Evolutionary conservation across 257 asterid genomes (phyloP).

Genomic region (Misopates orontium): DNA sequence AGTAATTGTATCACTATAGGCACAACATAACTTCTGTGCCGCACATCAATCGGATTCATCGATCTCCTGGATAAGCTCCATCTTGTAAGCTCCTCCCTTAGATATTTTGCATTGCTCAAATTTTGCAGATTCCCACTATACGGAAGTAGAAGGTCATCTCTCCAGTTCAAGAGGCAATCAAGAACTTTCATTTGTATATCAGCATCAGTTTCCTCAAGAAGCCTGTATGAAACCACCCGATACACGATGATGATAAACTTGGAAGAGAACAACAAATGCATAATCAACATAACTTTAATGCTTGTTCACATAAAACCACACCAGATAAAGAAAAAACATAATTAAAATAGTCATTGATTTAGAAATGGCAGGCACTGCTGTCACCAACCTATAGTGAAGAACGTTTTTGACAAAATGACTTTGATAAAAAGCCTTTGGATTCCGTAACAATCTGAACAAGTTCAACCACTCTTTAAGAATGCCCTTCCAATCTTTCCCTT

Average conservation of each 20-base stretch:
- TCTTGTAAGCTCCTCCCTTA: conserved; percentile 82
- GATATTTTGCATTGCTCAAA: conserved; percentile 55
- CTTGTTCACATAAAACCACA: conserved; percentile 5
- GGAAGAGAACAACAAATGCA: conserved; percentile 5
- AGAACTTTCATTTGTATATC: conserved; percentile 81
- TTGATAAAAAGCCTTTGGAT: conserved; percentile 63
- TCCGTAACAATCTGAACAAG: conserved; percentile 63
- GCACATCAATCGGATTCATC: conserved; percentile 47
- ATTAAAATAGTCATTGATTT: conserved; percentile 1
- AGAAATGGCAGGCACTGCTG: conserved; percentile 2
- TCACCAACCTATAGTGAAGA: conserved; percentile 72
- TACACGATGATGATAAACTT: not conserved
- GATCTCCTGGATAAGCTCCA: conserved; percentile 85
- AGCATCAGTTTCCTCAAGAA: conserved; percentile 83
- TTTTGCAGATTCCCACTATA: conserved; percentile 69
- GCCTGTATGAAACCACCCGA: conserved; percentile 46
- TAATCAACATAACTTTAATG: conserved; percentile 5
- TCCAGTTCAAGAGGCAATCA: conserved; percentile 91
- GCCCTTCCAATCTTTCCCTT: conserved; percentile 74
- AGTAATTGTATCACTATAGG: conserved; percentile 74
- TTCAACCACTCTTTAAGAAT: conserved; percentile 79
- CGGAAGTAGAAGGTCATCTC: conserved; percentile 73
- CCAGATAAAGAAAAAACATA: not conserved
- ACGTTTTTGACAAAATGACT: conserved; percentile 59
- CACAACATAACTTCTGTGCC: conserved; percentile 65